Evolutionary conservation across 495 filamentous ascomycete genomes (phyloP).

Genomic region (Annulohypoxylon maeteangense): DNA sequence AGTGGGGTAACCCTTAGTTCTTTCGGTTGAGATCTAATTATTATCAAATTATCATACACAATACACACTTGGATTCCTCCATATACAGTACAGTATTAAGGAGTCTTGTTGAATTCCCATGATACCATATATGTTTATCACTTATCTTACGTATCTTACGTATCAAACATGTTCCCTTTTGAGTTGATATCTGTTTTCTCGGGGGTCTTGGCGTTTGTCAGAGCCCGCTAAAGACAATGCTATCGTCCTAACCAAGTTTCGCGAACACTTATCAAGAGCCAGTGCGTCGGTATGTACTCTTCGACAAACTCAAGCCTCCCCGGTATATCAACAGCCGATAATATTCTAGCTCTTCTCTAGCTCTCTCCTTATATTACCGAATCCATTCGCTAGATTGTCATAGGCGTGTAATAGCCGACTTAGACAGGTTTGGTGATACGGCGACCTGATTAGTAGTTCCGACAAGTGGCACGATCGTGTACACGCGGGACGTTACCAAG

Average conservation of each 20-base stretch:
- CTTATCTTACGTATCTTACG: neutral
- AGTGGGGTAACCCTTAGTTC: slow-evolving; percentile 17
- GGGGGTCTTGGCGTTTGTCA: neutral
- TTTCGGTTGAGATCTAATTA: neutral
- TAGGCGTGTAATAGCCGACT: slow-evolving; percentile 32
- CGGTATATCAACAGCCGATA: neutral
- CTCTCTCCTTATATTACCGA: neutral
- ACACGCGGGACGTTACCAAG: slow-evolving; percentile 19
- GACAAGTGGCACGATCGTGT: slow-evolving; percentile 36
- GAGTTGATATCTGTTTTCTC: neutral
- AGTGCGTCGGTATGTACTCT: neutral
- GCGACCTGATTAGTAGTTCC: slow-evolving; percentile 27
- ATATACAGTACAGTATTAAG: neutral
- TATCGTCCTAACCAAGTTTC: neutral
- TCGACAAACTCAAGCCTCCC: neutral
- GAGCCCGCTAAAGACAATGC: no score
- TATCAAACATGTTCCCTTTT: neutral
- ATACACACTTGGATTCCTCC: neutral
- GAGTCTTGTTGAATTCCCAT: neutral
- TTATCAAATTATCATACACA: neutral
- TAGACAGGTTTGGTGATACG: slow-evolving; percentile 31
- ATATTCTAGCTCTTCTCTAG: neutral
- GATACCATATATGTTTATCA: neutral
- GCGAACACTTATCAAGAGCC: neutral
- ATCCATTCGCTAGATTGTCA: neutral